Conservation (phyloP, 495 filamentous ascomycete genomes). For the Aspergillus nanangensis region DNA sequence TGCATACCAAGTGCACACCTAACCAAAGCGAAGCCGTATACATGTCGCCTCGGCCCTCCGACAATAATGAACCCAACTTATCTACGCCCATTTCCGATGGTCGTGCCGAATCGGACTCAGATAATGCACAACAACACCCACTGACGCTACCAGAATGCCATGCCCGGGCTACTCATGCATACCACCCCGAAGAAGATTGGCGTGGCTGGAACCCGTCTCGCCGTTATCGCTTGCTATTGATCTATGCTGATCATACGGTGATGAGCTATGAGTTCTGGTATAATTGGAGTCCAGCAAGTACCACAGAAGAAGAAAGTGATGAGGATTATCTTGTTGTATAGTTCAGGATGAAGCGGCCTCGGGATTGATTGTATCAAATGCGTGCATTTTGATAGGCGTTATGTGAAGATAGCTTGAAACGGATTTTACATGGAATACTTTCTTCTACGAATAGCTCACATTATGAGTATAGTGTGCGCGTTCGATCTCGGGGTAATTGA, state of each 20-base stretch:
- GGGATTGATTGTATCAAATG: too few species aligned
- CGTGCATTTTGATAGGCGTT: too few species aligned
- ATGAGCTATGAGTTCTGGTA: slow-evolving; percentile 76
- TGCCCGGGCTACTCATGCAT: slow-evolving; percentile 30
- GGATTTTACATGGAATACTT: too few species aligned
- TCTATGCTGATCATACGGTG: slow-evolving; percentile 71
- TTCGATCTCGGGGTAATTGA: too few species aligned
- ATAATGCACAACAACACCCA: not conserved
- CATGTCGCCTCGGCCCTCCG: not conserved
- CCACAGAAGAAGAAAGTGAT: slow-evolving; percentile 2
- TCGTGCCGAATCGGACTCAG: not conserved
- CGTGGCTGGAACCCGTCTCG: slow-evolving; percentile 38
- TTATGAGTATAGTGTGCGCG: too few species aligned
- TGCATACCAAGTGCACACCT: too few species aligned
- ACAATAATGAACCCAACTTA: not conserved
- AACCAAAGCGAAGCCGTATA: slow-evolving; percentile 2
- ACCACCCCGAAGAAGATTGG: slow-evolving; percentile 36
- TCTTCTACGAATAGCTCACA: too few species aligned
- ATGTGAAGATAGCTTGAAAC: too few species aligned
- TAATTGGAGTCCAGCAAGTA: slow-evolving; percentile 21
- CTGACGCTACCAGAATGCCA: slow-evolving; percentile 37
- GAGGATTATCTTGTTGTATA: slow-evolving; percentile 13
- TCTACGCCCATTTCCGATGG: not conserved
- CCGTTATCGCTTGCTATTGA: slow-evolving; percentile 67
- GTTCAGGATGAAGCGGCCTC: not conserved